Conservation (phyloP, 139 green algal genomes). For the Yamagishiella unicocca region DNA sequence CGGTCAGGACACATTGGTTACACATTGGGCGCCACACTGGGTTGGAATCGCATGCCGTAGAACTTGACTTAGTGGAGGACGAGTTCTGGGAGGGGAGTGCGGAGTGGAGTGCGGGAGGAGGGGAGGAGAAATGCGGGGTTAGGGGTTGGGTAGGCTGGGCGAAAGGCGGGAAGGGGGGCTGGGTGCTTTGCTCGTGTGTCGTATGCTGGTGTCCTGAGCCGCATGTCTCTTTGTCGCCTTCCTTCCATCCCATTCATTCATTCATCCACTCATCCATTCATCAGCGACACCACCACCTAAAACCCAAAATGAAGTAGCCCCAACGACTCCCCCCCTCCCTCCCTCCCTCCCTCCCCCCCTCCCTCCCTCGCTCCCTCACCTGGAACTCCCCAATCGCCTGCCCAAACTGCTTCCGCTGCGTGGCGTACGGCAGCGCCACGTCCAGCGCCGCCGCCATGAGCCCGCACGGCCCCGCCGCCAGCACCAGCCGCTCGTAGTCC, state of each 20-base stretch:
- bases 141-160: not conserved
- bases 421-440: slow-evolving; percentile 86
- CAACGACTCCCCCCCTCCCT: not conserved
- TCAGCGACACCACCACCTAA: too few relatives aligned
- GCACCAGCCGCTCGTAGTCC: slow-evolving; percentile 94
- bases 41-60: too few relatives aligned
- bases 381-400: slow-evolving; percentile 91
- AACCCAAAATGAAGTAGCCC: too few relatives aligned
- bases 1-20: too few relatives aligned
- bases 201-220: too few relatives aligned
- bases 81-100: not conserved
- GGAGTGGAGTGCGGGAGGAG: not conserved
- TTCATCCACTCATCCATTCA: too few relatives aligned
- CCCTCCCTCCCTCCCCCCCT: not conserved
- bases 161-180: too few relatives aligned
- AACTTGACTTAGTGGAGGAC: too few relatives aligned
- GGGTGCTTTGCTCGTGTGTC: too few relatives aligned
- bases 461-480: slow-evolving; percentile 88
- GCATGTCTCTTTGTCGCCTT: too few relatives aligned
- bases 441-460: slow-evolving; percentile 85
- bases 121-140: not conserved
- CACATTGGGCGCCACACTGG: too few relatives aligned
- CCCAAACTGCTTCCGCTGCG: slow-evolving; percentile 91
- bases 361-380: slow-evolving; percentile 62
- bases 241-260: too few relatives aligned